phyloP scores from a whole-genome alignment of 108 stramenopile species.

The Cyclotella atomus region DNA sequence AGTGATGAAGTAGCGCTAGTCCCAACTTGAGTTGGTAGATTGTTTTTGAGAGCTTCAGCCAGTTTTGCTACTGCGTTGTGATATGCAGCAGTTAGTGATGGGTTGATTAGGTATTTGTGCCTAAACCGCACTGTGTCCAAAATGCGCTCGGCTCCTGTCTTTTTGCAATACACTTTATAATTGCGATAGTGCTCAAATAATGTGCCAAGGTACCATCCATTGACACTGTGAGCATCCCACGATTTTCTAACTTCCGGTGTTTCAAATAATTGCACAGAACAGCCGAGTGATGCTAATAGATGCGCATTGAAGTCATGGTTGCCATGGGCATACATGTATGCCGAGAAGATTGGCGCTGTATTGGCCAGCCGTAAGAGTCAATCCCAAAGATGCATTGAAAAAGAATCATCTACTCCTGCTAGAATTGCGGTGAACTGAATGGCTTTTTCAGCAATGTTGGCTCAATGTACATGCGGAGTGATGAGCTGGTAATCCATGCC shows the following conservation, averaged over 20 bases:
- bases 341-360: neutral
- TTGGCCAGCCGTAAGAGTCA: conserved; percentile 48
- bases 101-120: neutral
- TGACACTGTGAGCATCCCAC: neutral
- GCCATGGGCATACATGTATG: neutral
- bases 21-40: no score
- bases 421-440: conserved; percentile 24
- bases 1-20: no score
- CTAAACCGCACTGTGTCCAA: neutral
- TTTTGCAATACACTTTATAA: neutral
- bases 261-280: neutral
- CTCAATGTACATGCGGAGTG: conserved; percentile 21
- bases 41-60: no score
- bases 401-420: conserved; percentile 2
- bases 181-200: neutral
- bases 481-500: neutral
- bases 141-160: neutral
- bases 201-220: neutral
- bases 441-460: conserved; percentile 39
- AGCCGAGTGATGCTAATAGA: neutral
- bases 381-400: conserved; percentile 41
- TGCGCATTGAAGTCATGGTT: neutral
- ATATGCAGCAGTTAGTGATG: neutral
- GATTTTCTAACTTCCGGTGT: conserved; percentile 22
- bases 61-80: no score